These are phyloP conservation scores for Penicillium sp. DNA, from an alignment of 2,329 filamentous ascomycete species.

Conservation along the genomic window DNA sequence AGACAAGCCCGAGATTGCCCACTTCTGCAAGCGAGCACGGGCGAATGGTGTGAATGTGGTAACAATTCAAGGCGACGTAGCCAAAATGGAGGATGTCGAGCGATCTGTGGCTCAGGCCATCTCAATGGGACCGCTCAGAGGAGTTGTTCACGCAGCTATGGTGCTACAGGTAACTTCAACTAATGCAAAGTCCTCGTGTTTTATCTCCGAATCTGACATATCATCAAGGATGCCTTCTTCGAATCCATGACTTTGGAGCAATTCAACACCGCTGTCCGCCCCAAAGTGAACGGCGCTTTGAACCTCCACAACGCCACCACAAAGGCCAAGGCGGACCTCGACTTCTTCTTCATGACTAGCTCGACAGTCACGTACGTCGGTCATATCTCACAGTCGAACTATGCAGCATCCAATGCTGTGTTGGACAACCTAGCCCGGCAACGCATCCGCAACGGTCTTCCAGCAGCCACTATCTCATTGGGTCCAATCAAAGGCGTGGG, in stretches of 20 bases:
- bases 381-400: too few relatives aligned
- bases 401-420: too few relatives aligned
- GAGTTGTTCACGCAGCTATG: conserved; percentile 23
- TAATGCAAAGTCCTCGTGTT: background rate
- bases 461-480: too few relatives aligned
- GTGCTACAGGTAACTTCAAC: conserved; percentile 13
- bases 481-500: too few relatives aligned
- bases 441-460: too few relatives aligned
- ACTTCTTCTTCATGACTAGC: conserved; percentile 64
- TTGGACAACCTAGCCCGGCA: too few relatives aligned
- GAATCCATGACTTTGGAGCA: too few relatives aligned
- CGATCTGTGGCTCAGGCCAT: background rate
- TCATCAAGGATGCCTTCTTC: background rate
- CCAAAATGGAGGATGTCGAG: background rate
- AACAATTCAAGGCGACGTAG: conserved; percentile 1
- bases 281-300: too few relatives aligned
- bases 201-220: conserved; percentile 6
- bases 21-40: background rate
- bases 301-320: too few relatives aligned
- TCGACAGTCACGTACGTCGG: conserved; percentile 37
- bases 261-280: too few relatives aligned
- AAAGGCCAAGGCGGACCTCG: conserved; percentile 31
- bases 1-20: background rate
- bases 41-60: too few relatives aligned
- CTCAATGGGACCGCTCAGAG: conserved; percentile 7